A percentile compares a stretch with the other conserved stretches of the same genome.
phyloP scores from a whole-genome alignment of 495 filamentous ascomycete genomes.

The Podospora bellae-mahoneyi region DNA sequence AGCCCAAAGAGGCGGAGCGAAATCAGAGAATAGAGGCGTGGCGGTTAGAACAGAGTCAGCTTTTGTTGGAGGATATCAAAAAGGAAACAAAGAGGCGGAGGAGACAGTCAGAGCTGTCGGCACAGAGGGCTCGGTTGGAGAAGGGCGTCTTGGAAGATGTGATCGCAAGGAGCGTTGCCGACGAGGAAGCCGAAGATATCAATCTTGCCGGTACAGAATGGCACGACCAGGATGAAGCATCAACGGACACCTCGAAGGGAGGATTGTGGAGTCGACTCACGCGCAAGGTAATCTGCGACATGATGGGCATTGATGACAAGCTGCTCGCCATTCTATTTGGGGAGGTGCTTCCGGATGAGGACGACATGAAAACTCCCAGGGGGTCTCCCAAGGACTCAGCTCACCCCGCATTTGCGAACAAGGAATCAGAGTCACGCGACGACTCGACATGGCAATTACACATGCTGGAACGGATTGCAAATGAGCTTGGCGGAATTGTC shows the following conservation, averaged over 20 bases:
- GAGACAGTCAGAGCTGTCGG: conserved; percentile 39
- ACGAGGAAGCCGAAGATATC: conserved; percentile 35
- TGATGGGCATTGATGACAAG: conserved; percentile 87
- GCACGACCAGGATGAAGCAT: conserved; percentile 41
- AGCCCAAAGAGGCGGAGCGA: conserved; percentile 61
- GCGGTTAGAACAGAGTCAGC: conserved; percentile 84
- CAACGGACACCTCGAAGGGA: conserved; percentile 46
- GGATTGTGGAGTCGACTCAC: conserved; percentile 80
- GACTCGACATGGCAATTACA: conserved; percentile 67
- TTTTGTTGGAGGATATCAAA: conserved; percentile 83
- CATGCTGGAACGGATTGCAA: conserved; percentile 78
- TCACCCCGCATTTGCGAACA: conserved; percentile 26
- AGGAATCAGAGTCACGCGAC: conserved; percentile 35
- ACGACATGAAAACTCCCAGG: conserved; percentile 42
- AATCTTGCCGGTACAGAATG: conserved; percentile 34
- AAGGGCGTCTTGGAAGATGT: conserved; percentile 21
- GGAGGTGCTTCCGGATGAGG: conserved; percentile 66
- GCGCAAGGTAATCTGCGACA: conserved; percentile 76
- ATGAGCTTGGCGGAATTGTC: conserved; percentile 79
- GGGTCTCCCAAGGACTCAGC: conserved; percentile 26
- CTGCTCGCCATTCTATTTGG: conserved; percentile 84
- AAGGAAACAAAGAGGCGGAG: conserved; percentile 67
- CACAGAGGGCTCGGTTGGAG: conserved; percentile 15
- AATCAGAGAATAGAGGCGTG: conserved; percentile 83
- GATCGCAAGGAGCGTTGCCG: conserved; percentile 23